Percentiles rank a stretch among this genome's conserved stretches.
Conservation (phyloP, 176 grass and related monocot genomes). For the Paspalum vaginatum region DNA sequence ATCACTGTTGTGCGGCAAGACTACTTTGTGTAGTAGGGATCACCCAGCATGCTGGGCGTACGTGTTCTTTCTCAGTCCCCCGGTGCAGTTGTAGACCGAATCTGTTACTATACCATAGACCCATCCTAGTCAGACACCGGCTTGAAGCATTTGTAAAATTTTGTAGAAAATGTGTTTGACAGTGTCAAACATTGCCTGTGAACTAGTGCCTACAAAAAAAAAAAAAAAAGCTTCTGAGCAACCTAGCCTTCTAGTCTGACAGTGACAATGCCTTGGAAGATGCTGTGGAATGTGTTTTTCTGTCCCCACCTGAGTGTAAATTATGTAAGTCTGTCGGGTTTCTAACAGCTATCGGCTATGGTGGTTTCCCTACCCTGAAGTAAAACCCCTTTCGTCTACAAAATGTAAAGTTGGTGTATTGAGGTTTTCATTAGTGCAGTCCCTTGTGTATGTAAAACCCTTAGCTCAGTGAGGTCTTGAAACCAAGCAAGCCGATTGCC, state of each 20-base stretch:
- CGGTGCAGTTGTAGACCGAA: not conserved
- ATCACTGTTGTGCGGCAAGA: conserved; percentile 77
- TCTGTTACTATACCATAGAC: not conserved
- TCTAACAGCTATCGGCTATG: not conserved
- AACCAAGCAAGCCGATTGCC: not conserved
- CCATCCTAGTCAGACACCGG: conserved; percentile 19
- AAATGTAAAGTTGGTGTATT: not conserved
- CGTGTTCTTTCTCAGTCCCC: not conserved
- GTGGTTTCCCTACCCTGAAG: not conserved
- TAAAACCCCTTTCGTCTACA: not conserved
- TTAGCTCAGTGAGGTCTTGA: not conserved
- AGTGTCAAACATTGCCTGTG: not conserved
- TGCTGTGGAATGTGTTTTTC: conserved; percentile 25
- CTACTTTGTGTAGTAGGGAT: conserved; percentile 84
- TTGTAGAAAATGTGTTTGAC: conserved; percentile 33
- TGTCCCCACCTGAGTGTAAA: conserved; percentile 16
- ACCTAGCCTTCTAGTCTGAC: not conserved
- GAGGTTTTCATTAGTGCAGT: conserved; percentile 19
- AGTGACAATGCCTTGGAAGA: not conserved
- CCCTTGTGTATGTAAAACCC: conserved; percentile 2
- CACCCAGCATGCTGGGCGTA: not conserved
- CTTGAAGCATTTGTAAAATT: conserved; percentile 21
- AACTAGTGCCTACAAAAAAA: conserved; percentile 2
- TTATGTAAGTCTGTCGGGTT: conserved; percentile 17
- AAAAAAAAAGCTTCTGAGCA: not conserved